phyloP scores from a whole-genome alignment of 1,284 basidiomycete genomes.

The Neolentinus lepideus region DNA sequence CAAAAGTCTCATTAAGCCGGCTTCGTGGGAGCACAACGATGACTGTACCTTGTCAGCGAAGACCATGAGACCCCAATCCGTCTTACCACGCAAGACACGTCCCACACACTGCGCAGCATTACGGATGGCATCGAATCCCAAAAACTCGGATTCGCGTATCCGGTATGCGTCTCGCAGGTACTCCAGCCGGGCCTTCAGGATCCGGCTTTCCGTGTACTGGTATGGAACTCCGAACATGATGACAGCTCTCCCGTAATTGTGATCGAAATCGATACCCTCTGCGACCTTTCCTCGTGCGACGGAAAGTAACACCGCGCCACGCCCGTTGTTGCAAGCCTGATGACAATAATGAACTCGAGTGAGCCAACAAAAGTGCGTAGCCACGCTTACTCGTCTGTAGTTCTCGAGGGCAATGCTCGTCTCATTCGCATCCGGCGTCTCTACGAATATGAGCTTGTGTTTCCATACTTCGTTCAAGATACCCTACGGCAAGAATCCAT shows the following conservation, averaged over 20 bases:
- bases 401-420: constrained; percentile 98
- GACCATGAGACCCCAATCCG: constrained; percentile 99
- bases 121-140: constrained; percentile 99
- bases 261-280: constrained; percentile 99
- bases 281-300: constrained; percentile 99
- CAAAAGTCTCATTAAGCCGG: constrained; percentile 3
- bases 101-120: constrained; percentile 99
- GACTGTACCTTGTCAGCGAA: constrained; percentile 95
- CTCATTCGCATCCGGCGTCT: constrained; percentile 98
- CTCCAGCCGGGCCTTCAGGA: constrained; percentile 94
- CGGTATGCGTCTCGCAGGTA: constrained; percentile 98
- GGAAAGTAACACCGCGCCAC: constrained; percentile 93
- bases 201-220: constrained; percentile 98
- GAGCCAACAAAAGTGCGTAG: background rate
- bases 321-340: constrained; percentile 97
- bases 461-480: constrained; percentile 99
- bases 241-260: constrained; percentile 98
- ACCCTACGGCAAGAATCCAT: constrained; percentile 47
- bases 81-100: constrained; percentile 95
- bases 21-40: background rate
- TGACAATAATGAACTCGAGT: constrained; percentile 1
- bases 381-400: constrained; percentile 74
- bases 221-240: constrained; percentile 99
- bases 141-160: constrained; percentile 96
- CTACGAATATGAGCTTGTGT: constrained; percentile 98